Evolutionary conservation across 495 filamentous ascomycete genomes (phyloP), one percentile per base, ranked within the genome.

Genomic region (Lasiosphaeriaceae sp.): DNA sequence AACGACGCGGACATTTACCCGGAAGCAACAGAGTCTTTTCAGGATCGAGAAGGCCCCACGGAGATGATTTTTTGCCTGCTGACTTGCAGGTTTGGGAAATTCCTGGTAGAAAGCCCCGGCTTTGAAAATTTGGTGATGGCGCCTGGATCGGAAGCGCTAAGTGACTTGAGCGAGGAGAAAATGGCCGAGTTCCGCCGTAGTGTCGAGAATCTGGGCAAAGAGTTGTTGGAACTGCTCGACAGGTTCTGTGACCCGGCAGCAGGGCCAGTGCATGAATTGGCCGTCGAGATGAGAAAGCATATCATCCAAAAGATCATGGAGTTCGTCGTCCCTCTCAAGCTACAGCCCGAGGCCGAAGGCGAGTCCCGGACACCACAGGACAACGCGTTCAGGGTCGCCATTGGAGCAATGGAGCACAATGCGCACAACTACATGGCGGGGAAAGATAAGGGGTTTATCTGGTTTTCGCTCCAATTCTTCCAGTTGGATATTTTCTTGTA

Each of bases 41-140:
- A 71, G 44, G 77, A 82, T 24, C 76, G 79, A 12, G 71, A 78
- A 3, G 83, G 84, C 3, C 73, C 84, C 0, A 86, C 86, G 3
- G 86, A 89, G 50, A 88, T 88, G 86, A 80, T 84, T 22, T 87
- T 86, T 60, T 82, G 79, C 59, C 68, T 85, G n/a, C 67, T 86
- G 21, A 75, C 77, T 41, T 76, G 73, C 68, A 74, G 78, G 47
- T 70, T 82, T 21, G 75, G 77, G 22, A 64, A 75, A 41, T 75
- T 80, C 23, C 61, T 84, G 24, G 68, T 77, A 14, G 70, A 77
- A n/a, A 70, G 60, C 5, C 72, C 72, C 20, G 71, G 70, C 5
- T 62, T 74, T 63, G 80, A 71, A 59, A 69, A 53, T 60, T 74
- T 66, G 56, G 66, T 74, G 69, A 70, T 78, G 52, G 76, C 59